Evolutionary conservation across 164 flowering plant genomes (phyloP).

Genomic region (Liriodendron chinense): DNA sequence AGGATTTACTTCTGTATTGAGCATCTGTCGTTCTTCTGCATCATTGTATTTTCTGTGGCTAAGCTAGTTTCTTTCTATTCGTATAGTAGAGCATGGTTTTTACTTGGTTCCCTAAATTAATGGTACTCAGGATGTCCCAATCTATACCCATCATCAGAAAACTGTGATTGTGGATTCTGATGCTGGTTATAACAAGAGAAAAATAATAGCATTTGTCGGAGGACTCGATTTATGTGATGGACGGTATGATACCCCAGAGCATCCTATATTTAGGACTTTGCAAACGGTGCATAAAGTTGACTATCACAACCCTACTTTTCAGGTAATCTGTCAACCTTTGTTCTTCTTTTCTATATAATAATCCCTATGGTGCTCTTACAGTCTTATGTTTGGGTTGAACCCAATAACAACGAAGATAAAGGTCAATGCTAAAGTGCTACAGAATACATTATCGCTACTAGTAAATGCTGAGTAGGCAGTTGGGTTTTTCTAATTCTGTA

Average conservation of each 20-base stretch:
- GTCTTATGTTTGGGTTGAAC: no score
- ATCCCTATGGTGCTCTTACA: no score
- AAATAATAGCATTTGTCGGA: slow-evolving; percentile 80
- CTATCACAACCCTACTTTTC: slow-evolving; percentile 68
- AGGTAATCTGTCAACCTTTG: slow-evolving; percentile 32
- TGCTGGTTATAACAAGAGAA: slow-evolving; percentile 63
- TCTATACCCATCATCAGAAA: slow-evolving; percentile 88
- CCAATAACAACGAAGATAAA: no score
- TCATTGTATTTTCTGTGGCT: neutral
- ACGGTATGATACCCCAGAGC: slow-evolving; percentile 77
- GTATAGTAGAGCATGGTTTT: neutral
- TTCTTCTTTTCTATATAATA: neutral
- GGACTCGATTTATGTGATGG: slow-evolving; percentile 90
- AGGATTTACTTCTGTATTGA: neutral
- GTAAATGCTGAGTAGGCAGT: no score
- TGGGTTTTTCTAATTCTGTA: no score
- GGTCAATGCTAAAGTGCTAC: no score
- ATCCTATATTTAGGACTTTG: slow-evolving; percentile 60
- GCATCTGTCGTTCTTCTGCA: neutral
- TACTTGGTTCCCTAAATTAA: neutral
- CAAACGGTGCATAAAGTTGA: slow-evolving; percentile 70
- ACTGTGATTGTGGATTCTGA: slow-evolving; percentile 88
- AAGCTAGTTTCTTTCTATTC: neutral
- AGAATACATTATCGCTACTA: no score
- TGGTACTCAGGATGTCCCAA: slow-evolving; percentile 65